A percentile compares a stretch with the other conserved stretches of the same genome.
Conservation (phyloP, 768 basidiomycete species). For the Favolaschia claudopus region DNA sequence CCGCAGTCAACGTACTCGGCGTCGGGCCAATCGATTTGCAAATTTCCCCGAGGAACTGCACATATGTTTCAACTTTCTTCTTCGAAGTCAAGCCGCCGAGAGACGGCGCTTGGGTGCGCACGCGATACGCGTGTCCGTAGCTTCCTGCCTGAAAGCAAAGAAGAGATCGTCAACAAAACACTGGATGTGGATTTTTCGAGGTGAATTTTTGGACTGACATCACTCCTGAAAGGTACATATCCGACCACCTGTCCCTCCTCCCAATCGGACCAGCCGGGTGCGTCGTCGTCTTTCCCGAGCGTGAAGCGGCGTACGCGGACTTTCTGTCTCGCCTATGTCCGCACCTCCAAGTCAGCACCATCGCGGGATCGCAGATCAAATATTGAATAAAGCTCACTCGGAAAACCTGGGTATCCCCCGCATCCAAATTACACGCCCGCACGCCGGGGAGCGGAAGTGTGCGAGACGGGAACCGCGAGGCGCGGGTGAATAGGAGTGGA, state of each 20-base stretch:
- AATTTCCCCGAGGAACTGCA: constrained; percentile 18
- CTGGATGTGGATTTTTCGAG: not conserved
- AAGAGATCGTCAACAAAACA: not conserved
- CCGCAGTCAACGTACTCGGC: not conserved
- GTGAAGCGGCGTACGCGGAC: constrained; percentile 22
- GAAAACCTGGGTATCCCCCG: not conserved
- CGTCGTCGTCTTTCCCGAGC: not conserved
- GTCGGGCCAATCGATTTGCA: not conserved
- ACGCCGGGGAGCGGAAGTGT: constrained; percentile 1
- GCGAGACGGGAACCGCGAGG: constrained; percentile 13
- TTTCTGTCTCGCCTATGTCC: constrained; percentile 8
- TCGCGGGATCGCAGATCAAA: not conserved
- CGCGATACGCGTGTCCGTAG: constrained; percentile 11
- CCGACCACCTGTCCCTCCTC: not conserved
- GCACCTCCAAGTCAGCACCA: not conserved
- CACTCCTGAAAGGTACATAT: constrained; percentile 5
- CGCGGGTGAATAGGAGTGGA: not conserved
- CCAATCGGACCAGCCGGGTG: constrained; percentile 12
- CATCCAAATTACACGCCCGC: constrained; percentile 1
- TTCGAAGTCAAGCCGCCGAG: too few relatives aligned
- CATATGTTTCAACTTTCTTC: not conserved
- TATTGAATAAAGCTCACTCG: not conserved
- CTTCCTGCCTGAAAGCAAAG: constrained; percentile 1
- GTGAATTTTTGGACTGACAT: not conserved
- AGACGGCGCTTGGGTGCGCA: not conserved